A percentile compares a stretch with the other conserved stretches of the same genome.
These are phyloP conservation scores for Hyaloscypha bicolor DNA, from an alignment of 495 filamentous ascomycete genomes.

Conservation along the genomic window DNA sequence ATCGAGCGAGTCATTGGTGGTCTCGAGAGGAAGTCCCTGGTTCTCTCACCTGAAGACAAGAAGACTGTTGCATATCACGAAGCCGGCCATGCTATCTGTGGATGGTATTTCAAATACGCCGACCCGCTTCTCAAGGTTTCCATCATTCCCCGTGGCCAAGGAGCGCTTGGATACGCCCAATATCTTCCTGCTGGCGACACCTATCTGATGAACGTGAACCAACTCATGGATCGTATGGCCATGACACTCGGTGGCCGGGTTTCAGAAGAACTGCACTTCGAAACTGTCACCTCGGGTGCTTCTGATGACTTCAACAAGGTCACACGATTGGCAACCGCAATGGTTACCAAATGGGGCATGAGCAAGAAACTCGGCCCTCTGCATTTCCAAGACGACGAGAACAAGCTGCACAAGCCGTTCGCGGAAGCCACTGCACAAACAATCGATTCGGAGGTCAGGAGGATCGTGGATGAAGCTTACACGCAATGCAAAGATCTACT, in stretches of 20 bases:
- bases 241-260: constrained; percentile 97
- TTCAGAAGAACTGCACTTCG: constrained; percentile 93
- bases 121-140: constrained; percentile 97
- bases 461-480: constrained; percentile 90
- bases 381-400: constrained; percentile 79
- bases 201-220: constrained; percentile 92
- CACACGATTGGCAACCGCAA: constrained; percentile 88
- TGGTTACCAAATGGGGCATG: constrained; percentile 99
- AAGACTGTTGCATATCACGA: constrained; percentile 96
- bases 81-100: constrained; percentile 96
- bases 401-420: constrained; percentile 90
- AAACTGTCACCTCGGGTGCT: constrained; percentile 91
- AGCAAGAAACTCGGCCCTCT: constrained; percentile 88
- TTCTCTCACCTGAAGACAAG: constrained; percentile 92
- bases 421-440: constrained; percentile 88
- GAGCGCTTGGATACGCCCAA: constrained; percentile 93
- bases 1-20: constrained; percentile 97
- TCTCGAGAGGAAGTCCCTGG: constrained; percentile 92
- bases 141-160: constrained; percentile 95
- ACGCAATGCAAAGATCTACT: constrained; percentile 84
- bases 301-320: constrained; percentile 99
- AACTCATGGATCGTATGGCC: constrained; percentile 99
- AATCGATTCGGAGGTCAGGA: constrained; percentile 87
- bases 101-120: constrained; percentile 96
- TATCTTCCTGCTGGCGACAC: constrained; percentile 89